Conservation (phyloP, 306 rosid genomes). For the Hippophae gyantsensis region DNA sequence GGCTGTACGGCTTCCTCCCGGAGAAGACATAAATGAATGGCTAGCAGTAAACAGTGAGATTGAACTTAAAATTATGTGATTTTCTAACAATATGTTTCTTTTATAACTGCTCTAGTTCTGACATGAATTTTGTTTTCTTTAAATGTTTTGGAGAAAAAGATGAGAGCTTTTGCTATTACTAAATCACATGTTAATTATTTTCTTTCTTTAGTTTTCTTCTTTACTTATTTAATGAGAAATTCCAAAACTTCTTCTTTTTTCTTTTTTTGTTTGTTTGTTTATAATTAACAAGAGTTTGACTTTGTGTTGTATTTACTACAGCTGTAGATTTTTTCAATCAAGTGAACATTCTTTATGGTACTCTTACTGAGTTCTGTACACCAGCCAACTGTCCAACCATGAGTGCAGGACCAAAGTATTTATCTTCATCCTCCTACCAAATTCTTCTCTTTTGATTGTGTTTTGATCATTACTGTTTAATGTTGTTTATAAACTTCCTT, state of each 20-base stretch:
- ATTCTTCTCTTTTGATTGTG: slow-evolving; percentile 13
- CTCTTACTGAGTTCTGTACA: slow-evolving; percentile 87
- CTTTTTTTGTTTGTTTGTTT: background rate
- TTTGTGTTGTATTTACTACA: slow-evolving; percentile 18
- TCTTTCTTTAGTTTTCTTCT: background rate
- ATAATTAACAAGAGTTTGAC: background rate
- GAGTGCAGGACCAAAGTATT: slow-evolving; percentile 76
- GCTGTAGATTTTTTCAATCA: slow-evolving; percentile 92
- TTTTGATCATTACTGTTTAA: slow-evolving; percentile 1
- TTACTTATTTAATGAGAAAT: background rate
- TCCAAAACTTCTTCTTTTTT: too few relatives aligned
- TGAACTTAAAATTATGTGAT: background rate
- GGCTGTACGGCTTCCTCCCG: slow-evolving; percentile 79
- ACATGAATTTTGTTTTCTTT: too few relatives aligned
- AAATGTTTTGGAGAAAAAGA: too few relatives aligned
- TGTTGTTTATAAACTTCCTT: too few relatives aligned
- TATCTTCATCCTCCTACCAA: slow-evolving; percentile 24
- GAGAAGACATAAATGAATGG: slow-evolving; percentile 92
- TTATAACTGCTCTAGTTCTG: too few relatives aligned
- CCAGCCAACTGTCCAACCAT: slow-evolving; percentile 62
- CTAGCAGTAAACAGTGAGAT: slow-evolving; percentile 74
- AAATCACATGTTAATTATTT: background rate
- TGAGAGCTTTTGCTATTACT: too few relatives aligned
- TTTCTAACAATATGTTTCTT: background rate
- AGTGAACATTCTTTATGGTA: slow-evolving; percentile 71